A percentile compares a stretch with the other conserved stretches of the same genome.
phyloP scores from a whole-genome alignment of 176 grass and related monocot genomes.

The Aechmea fasciata region DNA sequence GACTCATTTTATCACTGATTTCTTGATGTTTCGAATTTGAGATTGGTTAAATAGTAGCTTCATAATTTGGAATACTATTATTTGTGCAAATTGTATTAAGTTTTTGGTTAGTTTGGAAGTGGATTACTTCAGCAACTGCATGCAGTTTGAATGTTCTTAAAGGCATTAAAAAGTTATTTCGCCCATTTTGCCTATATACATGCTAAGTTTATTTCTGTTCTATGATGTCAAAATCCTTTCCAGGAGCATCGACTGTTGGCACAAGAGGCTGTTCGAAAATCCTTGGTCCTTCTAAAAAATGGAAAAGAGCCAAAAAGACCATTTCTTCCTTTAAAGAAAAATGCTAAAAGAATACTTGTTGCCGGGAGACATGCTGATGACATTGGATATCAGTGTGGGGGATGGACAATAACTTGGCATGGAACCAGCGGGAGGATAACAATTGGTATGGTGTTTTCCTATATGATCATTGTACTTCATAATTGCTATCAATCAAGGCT shows the following conservation, averaged over 20 bases:
- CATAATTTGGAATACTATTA: background rate
- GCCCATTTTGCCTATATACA: background rate
- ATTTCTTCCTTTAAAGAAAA: conserved; percentile 78
- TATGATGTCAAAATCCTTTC: background rate
- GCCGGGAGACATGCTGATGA: conserved; percentile 71
- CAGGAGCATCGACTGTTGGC: conserved; percentile 76
- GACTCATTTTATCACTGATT: background rate
- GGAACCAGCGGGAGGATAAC: conserved; percentile 69
- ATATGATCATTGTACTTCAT: background rate
- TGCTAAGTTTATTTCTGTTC: background rate
- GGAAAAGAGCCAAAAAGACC: conserved; percentile 47
- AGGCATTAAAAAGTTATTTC: background rate
- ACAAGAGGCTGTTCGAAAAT: conserved; percentile 71
- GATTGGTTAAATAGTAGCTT: background rate
- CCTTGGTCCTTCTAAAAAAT: conserved; percentile 91
- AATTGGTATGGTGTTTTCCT: conserved; percentile 28
- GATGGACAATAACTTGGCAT: conserved; percentile 84
- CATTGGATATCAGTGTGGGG: conserved; percentile 90
- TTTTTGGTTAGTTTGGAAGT: too few relatives aligned
- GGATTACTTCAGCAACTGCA: too few relatives aligned
- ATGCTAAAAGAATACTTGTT: conserved; percentile 69
- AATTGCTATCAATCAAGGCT: background rate
- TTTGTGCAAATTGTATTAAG: background rate
- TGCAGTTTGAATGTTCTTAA: background rate
- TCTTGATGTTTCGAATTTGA: background rate